Conservation (phyloP, 2,329 filamentous ascomycete genomes). For the Pseudocercospora musae region DNA sequence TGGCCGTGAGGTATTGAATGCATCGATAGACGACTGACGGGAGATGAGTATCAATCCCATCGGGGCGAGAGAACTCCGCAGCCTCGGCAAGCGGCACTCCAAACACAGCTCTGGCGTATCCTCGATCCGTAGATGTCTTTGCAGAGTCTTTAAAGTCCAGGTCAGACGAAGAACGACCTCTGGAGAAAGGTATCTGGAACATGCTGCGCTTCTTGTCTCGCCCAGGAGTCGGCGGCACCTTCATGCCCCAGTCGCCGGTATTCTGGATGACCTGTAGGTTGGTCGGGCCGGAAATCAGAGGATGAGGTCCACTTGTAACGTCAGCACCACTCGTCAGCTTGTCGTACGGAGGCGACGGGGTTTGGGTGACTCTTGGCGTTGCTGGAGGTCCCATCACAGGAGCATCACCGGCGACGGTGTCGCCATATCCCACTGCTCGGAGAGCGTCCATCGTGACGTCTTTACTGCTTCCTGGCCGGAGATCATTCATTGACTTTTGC, state of each 20-base stretch:
- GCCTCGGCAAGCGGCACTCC: conserved; percentile 82
- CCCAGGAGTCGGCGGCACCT: conserved; percentile 48
- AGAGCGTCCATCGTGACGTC: conserved; percentile 24
- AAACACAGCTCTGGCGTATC: conserved; percentile 59
- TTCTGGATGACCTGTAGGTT: conserved; percentile 84
- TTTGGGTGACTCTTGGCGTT: conserved; percentile 21
- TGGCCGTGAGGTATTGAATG: conserved; percentile 84
- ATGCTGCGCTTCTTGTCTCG: conserved; percentile 78
- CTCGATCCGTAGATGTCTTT: conserved; percentile 27
- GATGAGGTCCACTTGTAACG: conserved; percentile 35
- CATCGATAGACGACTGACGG: conserved; percentile 94
- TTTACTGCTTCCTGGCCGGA: conserved; percentile 25
- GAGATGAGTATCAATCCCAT: conserved; percentile 69
- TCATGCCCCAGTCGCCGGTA: conserved; percentile 81
- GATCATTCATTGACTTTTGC: conserved; percentile 39
- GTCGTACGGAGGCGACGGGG: conserved; percentile 36
- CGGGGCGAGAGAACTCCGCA: conserved; percentile 73
- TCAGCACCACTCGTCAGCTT: conserved; percentile 34
- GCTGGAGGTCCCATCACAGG: conserved; percentile 48
- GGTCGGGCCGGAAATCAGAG: conserved; percentile 73
- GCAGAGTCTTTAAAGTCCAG: conserved; percentile 39
- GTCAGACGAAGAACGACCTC: conserved; percentile 69
- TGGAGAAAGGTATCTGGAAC: conserved; percentile 53
- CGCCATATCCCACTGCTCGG: conserved; percentile 51
- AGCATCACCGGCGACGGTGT: conserved; percentile 56